Conservation (phyloP, 2,329 filamentous ascomycete species). For the Davidsoniella australis region DNA sequence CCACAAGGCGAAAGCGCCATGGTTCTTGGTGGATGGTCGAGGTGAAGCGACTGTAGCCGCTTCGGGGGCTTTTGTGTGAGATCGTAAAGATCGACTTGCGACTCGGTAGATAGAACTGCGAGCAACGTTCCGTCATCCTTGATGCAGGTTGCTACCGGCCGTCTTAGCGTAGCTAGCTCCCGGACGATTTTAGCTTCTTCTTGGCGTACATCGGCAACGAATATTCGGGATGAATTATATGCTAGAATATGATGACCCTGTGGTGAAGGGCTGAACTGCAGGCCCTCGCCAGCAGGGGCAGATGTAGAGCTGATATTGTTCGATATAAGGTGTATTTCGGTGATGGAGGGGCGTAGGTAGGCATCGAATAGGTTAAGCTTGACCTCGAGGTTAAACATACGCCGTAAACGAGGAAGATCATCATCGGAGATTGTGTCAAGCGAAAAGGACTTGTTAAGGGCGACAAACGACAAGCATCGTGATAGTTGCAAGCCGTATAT, state of each 20-base stretch:
- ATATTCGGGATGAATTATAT: slow-evolving; percentile 72
- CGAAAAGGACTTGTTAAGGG: slow-evolving; percentile 27
- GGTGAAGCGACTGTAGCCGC: slow-evolving; percentile 54
- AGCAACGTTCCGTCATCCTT: slow-evolving; percentile 60
- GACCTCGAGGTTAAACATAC: slow-evolving; percentile 49
- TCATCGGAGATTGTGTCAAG: slow-evolving; percentile 25
- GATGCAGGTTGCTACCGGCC: slow-evolving; percentile 61
- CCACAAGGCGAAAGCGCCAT: slow-evolving; percentile 70
- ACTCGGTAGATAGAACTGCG: slow-evolving; percentile 64
- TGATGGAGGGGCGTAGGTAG: slow-evolving; percentile 52
- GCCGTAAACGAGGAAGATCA: slow-evolving; percentile 43
- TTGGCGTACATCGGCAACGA: slow-evolving; percentile 52
- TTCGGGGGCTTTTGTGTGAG: slow-evolving; percentile 46
- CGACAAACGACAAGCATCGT: slow-evolving; percentile 41
- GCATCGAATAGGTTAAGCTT: slow-evolving; percentile 65
- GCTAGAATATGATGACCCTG: slow-evolving; percentile 59
- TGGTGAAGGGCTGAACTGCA: slow-evolving; percentile 68
- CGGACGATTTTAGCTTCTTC: slow-evolving; percentile 47
- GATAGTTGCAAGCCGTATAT: slow-evolving; percentile 46
- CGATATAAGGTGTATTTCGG: slow-evolving; percentile 63
- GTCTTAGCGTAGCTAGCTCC: slow-evolving; percentile 62
- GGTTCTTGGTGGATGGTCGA: slow-evolving; percentile 62
- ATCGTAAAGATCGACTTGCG: slow-evolving; percentile 76
- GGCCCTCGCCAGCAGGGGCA: slow-evolving; percentile 66
- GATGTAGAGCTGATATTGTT: slow-evolving; percentile 73